Conservation (phyloP, 306 rosid genomes). For the Hylodesmum podocarpum region DNA sequence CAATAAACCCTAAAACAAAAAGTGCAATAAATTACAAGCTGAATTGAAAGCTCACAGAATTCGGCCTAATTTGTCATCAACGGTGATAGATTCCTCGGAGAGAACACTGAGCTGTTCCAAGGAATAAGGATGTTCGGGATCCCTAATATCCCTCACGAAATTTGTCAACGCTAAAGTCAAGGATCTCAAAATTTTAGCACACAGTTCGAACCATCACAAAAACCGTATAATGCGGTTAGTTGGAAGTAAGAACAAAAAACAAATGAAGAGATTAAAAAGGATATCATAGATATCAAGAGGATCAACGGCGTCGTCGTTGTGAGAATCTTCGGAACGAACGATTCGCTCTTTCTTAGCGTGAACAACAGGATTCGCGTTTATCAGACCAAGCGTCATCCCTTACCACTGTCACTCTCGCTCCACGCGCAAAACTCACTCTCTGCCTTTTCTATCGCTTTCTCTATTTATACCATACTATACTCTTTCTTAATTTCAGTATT, state of each 20-base stretch:
- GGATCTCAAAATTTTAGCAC: slow-evolving; percentile 34
- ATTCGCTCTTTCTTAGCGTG: slow-evolving; percentile 90
- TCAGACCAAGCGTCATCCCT: slow-evolving; percentile 87
- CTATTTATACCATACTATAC: not conserved
- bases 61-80: slow-evolving; percentile 81
- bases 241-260: not conserved
- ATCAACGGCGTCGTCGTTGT: slow-evolving; percentile 69
- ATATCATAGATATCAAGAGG: slow-evolving; percentile 97
- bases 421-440: not conserved
- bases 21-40: too few relatives aligned
- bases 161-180: slow-evolving; percentile 64
- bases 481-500: too few relatives aligned
- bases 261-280: slow-evolving; percentile 37
- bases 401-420: not conserved
- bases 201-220: too few relatives aligned
- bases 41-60: slow-evolving; percentile 56
- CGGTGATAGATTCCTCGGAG: slow-evolving; percentile 91
- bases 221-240: not conserved
- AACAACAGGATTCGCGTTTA: slow-evolving; percentile 94
- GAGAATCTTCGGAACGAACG: slow-evolving; percentile 70
- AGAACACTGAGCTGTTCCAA: slow-evolving; percentile 94
- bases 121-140: slow-evolving; percentile 99
- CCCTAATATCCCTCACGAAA: slow-evolving; percentile 98
- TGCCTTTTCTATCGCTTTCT: not conserved
- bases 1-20: not conserved